Base-by-base conservation (phyloP, 2,329 filamentous ascomycete species). In the Camillea tinctor region DNA sequence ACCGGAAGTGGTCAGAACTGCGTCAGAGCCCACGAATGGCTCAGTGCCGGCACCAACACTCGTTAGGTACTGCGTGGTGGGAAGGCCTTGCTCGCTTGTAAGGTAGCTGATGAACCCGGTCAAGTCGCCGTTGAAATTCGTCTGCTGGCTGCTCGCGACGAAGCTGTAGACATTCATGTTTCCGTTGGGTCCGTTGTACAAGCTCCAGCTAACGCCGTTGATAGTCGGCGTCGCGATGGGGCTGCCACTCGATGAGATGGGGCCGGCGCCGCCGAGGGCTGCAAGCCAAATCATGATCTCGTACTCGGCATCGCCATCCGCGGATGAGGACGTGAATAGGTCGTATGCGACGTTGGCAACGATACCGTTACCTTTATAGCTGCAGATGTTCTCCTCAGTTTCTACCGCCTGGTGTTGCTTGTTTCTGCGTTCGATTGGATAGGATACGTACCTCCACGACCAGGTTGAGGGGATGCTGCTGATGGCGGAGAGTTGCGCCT, bases 321-420 rank as follows among this genome's bases (percentile, higher is more conserved):
- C 75, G 21, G 78, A 76, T 13, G 73, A 73, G 3, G 76, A 75
- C 19, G 83, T 83, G 74, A 87, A 88, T 50, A 87, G 69, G 69
- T 87, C 84, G 69, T 86, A 88, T 23, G 84, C 76, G 8, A 88
- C 85, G 68, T 88, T 77, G 52, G 83, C 81, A 49, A 85, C 75
- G 50, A 86, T 70, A 62, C 69, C 66, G 56, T 70, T 75, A 62
- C 81, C 82, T 9, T 76, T 77, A 73, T 86, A 84, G 52, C 79
- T 71, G 44, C 50, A 50, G 9, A 51, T 44, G 50, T 30, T 13
- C 26, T 36, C 15, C 15, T 22, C 15, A n/a, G n/a, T 26, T 8
- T 22, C 3, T 49, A 52, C 11, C 20, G 52, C 24, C 22, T 54
- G 36, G 24, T 4, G 22, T 17, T n/a, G 9, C 4, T n/a, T 7